Conservation (phyloP, 169 alveolate genomes). For the Plasmodium malariae region DNA sequence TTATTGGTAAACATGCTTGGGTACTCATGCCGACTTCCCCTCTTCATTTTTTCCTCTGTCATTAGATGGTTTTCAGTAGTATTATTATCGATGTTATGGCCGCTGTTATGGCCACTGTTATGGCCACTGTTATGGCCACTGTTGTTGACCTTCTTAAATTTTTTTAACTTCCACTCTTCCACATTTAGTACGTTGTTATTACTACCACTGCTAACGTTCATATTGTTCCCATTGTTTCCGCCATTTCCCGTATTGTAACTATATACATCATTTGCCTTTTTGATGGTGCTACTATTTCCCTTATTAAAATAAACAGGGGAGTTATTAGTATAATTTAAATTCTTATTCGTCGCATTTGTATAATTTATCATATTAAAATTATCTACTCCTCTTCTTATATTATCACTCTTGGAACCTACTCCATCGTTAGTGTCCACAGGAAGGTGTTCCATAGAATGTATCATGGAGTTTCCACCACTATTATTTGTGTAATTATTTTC, state of each 20-base stretch:
- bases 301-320: not conserved
- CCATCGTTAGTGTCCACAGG: not conserved
- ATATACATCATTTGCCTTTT: not conserved
- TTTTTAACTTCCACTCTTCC: slow-evolving; percentile 19
- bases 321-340: not conserved
- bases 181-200: not conserved
- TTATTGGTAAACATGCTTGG: slow-evolving; percentile 21
- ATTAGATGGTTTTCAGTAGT: slow-evolving; percentile 1
- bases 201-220: not conserved
- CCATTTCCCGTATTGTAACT: not conserved
- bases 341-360: not conserved
- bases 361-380: not conserved
- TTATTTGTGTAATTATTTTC: not conserved
- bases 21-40: slow-evolving; percentile 19
- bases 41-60: slow-evolving; percentile 38
- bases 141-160: not conserved
- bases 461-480: not conserved
- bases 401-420: too few species aligned
- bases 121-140: not conserved
- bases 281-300: not conserved
- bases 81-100: not conserved
- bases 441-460: too few species aligned
- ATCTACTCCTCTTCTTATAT: not conserved
- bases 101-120: not conserved
- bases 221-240: too few species aligned